Evolutionary conservation across 208 protist species (phyloP), one percentile per base, ranked within the genome.

Genomic region (Leishmania turanica): DNA sequence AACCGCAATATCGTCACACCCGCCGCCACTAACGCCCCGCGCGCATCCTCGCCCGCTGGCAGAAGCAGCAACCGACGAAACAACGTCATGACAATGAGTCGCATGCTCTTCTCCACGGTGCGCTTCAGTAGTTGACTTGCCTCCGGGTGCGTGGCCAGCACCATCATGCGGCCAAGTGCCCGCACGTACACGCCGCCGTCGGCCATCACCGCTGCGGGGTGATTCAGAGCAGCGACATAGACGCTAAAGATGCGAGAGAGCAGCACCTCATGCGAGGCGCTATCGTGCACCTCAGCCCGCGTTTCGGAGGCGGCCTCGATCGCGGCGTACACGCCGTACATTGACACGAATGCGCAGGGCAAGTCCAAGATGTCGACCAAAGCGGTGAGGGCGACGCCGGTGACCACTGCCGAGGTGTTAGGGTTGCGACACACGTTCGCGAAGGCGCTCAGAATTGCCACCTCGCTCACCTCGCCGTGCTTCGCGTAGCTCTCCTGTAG

Each of bases 291-390:
- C 47, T 90, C 88, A 37, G 86, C 87, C 9, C 82, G 75, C 24
- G 88, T 73, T 24, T 88, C 78, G 9, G 84, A 74, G n/a, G 90
- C 87, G 24, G 88, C 83, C 70, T 88, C 71, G 37, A 96, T 86
- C n/a, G 93, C 78, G 37, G 75, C 82, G 54, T 85, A 65, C 45
- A 98, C 54, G 27, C 92, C 91, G 17, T 84, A 56, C 24, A 51
- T 65, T 42, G 91, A 88, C 53, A 98, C 77, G 75, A 97, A 96
- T 6, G 84, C 51, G 75, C 88, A 95, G 27, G 78, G 84, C 53
- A 88, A 85, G 54, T 94, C 91, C 13, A 97, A 62, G 60, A 98
- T 84, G 31, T 91, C 89, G 11, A 91, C 84, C 60, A 98, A 75
- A 3, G 90, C 92, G 0, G 87, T 70, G 53, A 98, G 87, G 2